Percentiles rank a stretch among this genome's conserved stretches.
These are phyloP conservation scores for Arabis hirsuta DNA, from an alignment of 345 rosid genomes.

Conservation along the genomic window DNA sequence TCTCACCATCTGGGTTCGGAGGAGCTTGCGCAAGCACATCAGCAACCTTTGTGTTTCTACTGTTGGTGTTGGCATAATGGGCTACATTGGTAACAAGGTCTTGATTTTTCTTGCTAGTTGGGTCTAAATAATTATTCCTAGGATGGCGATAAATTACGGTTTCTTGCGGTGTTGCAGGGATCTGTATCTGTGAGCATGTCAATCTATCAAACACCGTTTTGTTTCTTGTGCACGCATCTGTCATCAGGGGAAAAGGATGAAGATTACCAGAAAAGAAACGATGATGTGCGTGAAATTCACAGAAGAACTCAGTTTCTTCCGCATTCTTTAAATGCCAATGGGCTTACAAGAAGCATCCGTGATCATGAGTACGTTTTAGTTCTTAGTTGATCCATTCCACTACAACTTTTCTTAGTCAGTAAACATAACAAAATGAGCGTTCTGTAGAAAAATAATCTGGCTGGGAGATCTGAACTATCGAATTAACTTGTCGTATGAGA, in stretches of 20 bases:
- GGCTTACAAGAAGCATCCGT: slow-evolving; percentile 65
- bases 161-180: slow-evolving; percentile 58
- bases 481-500: slow-evolving; percentile 72
- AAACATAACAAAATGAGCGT: slow-evolving; percentile 7
- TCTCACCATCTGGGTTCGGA: slow-evolving; percentile 86
- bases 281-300: slow-evolving; percentile 80
- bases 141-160: slow-evolving; percentile 14
- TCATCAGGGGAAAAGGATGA: slow-evolving; percentile 90
- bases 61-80: slow-evolving; percentile 96
- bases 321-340: slow-evolving; percentile 43
- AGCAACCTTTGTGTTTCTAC: slow-evolving; percentile 82
- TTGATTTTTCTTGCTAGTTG: slow-evolving; percentile 29
- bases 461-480: slow-evolving; percentile 94
- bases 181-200: slow-evolving; percentile 94
- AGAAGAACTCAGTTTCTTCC: slow-evolving; percentile 73
- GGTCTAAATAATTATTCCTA: neutral
- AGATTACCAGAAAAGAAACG: slow-evolving; percentile 80
- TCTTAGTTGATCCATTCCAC: neutral
- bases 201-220: slow-evolving; percentile 81
- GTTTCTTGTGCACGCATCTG: slow-evolving; percentile 85
- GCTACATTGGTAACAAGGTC: slow-evolving; percentile 98
- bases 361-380: slow-evolving; percentile 82
- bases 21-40: slow-evolving; percentile 82
- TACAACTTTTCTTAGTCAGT: neutral
- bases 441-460: slow-evolving; percentile 84